Evolutionary conservation across 202 grass and related monocot species (phyloP).

Genomic region (Zizania palustris): DNA sequence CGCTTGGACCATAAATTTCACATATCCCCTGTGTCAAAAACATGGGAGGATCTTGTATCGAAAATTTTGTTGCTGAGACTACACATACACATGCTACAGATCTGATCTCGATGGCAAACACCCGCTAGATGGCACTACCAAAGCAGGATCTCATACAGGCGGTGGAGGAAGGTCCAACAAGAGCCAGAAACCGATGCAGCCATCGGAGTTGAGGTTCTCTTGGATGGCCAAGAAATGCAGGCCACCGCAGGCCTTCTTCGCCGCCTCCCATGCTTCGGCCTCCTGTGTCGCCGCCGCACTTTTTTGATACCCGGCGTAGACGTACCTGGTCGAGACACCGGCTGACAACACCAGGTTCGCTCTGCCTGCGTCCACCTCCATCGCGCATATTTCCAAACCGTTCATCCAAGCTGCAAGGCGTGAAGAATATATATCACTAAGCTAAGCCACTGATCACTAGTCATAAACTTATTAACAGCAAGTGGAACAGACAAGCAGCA

Average conservation of each 20-base stretch:
- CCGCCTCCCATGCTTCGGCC: constrained; percentile 94
- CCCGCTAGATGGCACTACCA: background rate
- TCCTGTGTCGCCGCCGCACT: constrained; percentile 83
- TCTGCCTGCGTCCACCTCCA: constrained; percentile 65
- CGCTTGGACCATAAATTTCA: background rate
- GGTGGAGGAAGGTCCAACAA: constrained; percentile 85
- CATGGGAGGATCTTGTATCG: constrained; percentile 4
- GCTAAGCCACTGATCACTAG: background rate
- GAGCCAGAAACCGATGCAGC: constrained; percentile 91
- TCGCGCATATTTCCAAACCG: constrained; percentile 71
- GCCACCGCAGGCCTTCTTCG: constrained; percentile 78
- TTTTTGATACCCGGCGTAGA: constrained; percentile 88
- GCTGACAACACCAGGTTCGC: constrained; percentile 73
- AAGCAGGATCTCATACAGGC: constrained; percentile 50
- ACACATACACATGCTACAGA: constrained; percentile 45
- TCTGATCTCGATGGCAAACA: background rate
- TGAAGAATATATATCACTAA: background rate
- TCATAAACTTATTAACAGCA: background rate
- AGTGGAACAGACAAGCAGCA: background rate
- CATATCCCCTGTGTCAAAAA: background rate
- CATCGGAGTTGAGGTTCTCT: constrained; percentile 81
- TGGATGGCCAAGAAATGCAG: constrained; percentile 95
- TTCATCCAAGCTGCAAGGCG: constrained; percentile 82
- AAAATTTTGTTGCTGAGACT: constrained; percentile 37
- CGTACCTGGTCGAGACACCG: constrained; percentile 78